Conservation (phyloP, 2,329 filamentous ascomycete genomes). For the Bipolaris zeicola region DNA sequence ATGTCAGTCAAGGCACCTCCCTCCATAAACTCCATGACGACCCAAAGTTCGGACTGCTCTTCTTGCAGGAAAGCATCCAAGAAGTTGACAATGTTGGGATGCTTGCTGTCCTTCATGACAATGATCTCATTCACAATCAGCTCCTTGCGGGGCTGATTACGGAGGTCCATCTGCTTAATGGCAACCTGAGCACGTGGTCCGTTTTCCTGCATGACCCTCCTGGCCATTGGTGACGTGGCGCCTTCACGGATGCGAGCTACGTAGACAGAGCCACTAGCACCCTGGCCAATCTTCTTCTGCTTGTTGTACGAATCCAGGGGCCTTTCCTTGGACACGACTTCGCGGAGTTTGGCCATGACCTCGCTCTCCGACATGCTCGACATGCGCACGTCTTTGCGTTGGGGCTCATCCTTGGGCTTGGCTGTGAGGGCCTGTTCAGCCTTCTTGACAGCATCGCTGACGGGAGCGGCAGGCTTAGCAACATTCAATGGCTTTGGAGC, state of each 20-base stretch:
- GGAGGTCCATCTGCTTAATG: constrained; percentile 99
- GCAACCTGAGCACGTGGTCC: constrained; percentile 87
- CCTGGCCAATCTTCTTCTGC: constrained; percentile 99
- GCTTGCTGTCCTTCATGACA: constrained; percentile 99
- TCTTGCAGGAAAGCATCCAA: constrained; percentile 95
- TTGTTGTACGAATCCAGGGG: constrained; percentile 96
- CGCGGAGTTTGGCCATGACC: constrained; percentile 93
- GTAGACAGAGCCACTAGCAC: constrained; percentile 96
- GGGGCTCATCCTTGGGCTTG: constrained; percentile 71
- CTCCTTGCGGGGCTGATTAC: constrained; percentile 95
- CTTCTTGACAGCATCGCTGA: constrained; percentile 77
- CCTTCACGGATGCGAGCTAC: constrained; percentile 93
- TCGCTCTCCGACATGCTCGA: constrained; percentile 97
- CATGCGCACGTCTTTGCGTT: constrained; percentile 94
- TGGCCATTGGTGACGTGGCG: constrained; percentile 79
- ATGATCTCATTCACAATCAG: constrained; percentile 99
- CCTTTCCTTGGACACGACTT: constrained; percentile 94
- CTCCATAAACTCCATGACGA: constrained; percentile 99
- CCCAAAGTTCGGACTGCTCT: constrained; percentile 95
- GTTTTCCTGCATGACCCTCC: constrained; percentile 77
- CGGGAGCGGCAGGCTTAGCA: constrained; percentile 55
- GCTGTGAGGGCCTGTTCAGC: constrained; percentile 83
- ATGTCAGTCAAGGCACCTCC: constrained; percentile 96
- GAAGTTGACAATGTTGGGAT: constrained; percentile 99
- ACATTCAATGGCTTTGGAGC: constrained; percentile 62